Evolutionary conservation across 2,329 filamentous ascomycete genomes (phyloP), one percentile per base, ranked within the genome.

Genomic region (Penicillium sp.): DNA sequence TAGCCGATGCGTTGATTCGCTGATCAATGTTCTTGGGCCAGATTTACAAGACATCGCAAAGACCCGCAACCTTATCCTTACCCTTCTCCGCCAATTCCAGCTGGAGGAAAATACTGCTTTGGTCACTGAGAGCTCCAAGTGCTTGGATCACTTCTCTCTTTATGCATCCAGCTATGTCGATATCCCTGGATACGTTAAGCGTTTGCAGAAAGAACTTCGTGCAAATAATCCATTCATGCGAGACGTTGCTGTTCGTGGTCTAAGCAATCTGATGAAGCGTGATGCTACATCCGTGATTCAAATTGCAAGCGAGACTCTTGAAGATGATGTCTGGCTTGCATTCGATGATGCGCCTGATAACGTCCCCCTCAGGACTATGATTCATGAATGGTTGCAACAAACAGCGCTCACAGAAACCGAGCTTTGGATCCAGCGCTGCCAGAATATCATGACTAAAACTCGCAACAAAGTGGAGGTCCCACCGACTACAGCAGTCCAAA

Each of bases 201-300:
- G 89, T 16, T 77, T 99, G 13, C 93, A 98, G 69, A 84, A 82
- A 46, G 88, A 93, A 62, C 80, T 98, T 41, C 84, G 86, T 44
- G 91, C 89, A 0, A 81, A 85, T 19, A 85, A 88, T 51, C 77
- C 82, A 5, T 83, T 89, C 21, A 83, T 98, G 39, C 84, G 89
- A 52, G 88, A 93, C 67, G 88, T 90, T 61, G 91, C 93, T 2
- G 84, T 97, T 13, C 90, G 96, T 70, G 93, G 93, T 1, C 79
- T 99, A 0, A 93, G 96, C 68, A 96, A 96, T 61, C 82, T 98
- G 35, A 98, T 99, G 93, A 93, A 96, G 74, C 84, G 92, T 47
- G 89, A 96, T 68, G 90, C 93, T 0, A 85, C 89, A 57, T 90
- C 93, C 60, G 92, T 98, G 10, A 83, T 97, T 21, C 78, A 83